Evolutionary conservation across 352 stramenopile species (phyloP).

Genomic region (Phytophthora multivora): DNA sequence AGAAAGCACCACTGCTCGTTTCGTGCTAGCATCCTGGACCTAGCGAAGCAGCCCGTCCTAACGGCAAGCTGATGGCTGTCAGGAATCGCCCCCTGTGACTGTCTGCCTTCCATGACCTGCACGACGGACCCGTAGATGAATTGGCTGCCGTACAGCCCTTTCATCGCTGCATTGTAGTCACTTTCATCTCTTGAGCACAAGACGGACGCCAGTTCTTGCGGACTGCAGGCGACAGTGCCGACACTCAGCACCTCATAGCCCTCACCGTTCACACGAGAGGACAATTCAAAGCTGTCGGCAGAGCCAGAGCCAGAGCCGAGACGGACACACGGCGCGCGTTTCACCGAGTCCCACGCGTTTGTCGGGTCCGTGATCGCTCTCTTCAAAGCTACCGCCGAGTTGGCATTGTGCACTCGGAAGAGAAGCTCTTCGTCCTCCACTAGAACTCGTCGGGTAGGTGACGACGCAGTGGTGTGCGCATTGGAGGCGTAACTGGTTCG

Average conservation of each 20-base stretch:
- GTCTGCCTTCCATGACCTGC: conserved; percentile 21
- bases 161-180: conserved; percentile 46
- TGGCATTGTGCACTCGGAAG: conserved; percentile 15
- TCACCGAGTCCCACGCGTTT: conserved; percentile 23
- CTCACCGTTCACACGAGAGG: neutral
- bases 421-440: conserved; percentile 37
- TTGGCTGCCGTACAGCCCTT: conserved; percentile 36
- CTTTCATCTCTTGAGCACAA: conserved; percentile 31
- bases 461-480: conserved; percentile 11
- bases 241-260: conserved; percentile 34
- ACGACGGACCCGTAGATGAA: conserved; percentile 62
- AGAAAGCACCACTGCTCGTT: conserved; percentile 63
- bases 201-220: conserved; percentile 32
- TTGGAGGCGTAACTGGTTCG: conserved; percentile 22
- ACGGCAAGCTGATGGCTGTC: conserved; percentile 39
- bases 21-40: conserved; percentile 35
- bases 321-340: conserved; percentile 14
- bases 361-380: conserved; percentile 25
- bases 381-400: conserved; percentile 19
- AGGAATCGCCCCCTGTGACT: conserved; percentile 5
- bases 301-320: conserved; percentile 13
- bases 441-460: conserved; percentile 21
- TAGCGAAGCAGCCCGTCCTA: conserved; percentile 47
- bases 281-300: conserved; percentile 7
- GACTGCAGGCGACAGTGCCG: conserved; percentile 35